A percentile compares a stretch with the other conserved stretches of the same genome.
Conservation (phyloP, 2,329 filamentous ascomycete genomes). For the Diaporthe citriasiana region DNA sequence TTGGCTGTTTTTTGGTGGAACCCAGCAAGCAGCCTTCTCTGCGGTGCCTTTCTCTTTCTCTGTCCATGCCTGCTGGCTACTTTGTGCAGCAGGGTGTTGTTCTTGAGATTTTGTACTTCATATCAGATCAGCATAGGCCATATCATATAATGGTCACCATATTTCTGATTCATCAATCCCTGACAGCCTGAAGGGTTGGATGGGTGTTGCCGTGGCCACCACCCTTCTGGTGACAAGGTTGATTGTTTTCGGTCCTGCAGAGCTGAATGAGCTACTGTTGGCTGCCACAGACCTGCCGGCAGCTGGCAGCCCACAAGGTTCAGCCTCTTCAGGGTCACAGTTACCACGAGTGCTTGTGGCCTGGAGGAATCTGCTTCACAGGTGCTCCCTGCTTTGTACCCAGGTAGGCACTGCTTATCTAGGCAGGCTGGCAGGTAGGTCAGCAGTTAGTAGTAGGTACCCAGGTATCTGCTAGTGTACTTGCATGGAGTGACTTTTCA, state of each 20-base stretch:
- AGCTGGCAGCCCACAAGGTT: constrained; percentile 20
- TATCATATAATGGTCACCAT: not conserved
- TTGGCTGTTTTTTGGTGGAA: constrained; percentile 13
- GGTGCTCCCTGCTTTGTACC: not conserved
- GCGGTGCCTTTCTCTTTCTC: not conserved
- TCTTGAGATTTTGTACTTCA: too few relatives aligned
- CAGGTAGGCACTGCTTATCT: too few relatives aligned
- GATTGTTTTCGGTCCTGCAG: not conserved
- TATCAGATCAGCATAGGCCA: not conserved
- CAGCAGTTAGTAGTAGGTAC: not conserved
- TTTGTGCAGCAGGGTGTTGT: not conserved
- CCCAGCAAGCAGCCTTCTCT: constrained; percentile 11
- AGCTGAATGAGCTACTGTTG: not conserved
- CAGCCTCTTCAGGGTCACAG: constrained; percentile 21
- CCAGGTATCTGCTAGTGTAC: not conserved
- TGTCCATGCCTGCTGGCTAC: not conserved
- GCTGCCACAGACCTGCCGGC: constrained; percentile 7
- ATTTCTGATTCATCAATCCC: not conserved
- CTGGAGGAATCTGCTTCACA: not conserved
- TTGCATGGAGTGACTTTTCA: not conserved
- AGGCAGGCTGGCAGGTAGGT: not conserved
- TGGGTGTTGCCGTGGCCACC: not conserved
- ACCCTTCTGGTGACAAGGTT: constrained; percentile 3
- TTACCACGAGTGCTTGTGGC: not conserved
- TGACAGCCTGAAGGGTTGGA: not conserved